Base-by-base conservation (phyloP, 2,329 filamentous ascomycete genomes). In the Neonectria ditissima region DNA sequence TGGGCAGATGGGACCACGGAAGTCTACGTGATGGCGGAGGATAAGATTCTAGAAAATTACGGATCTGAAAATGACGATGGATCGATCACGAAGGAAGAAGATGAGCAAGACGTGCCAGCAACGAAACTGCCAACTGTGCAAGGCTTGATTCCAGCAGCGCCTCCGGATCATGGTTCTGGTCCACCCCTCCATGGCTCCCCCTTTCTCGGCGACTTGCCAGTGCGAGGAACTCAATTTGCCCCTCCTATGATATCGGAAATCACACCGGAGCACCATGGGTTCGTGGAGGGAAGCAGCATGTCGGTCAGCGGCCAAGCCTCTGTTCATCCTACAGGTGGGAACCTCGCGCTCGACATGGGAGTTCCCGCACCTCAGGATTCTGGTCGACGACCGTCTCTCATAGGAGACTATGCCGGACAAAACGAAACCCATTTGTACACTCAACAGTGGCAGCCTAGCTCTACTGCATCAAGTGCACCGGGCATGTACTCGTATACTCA, bases 21-120 rank as follows among this genome's bases (percentile, higher is more conserved):
- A 43, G 78, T 87, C 18, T 83, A 80, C 54, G 83, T 88, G 47
- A 84, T 83, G 78, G 80, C 82, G 2, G 84, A 86, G 57, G 84
- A 87, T 65, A 84, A 85, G 65, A 74, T 83, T 7, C 78, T 80
- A 4, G 82, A 86, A 50, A 81, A 78, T 28, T 84, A 82, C 53
- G 71, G 77, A 14, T 84, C 82, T 1, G 84, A 86, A 20, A 82
- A 80, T 22, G 85, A 87, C 18, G 78, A 79, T 10, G 77, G 72
- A 10, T 73, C 78, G 2, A 74, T 77, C 52, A 79, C 82, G 55
- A 81, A 82, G 26, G 82, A 82, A 16, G 81, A 83, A 11, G 82
- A 82, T 3, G 78, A 80, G 1, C 76, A 80, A 22, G 77, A 80
- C 2, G 69, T 76, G 3, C 74, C 80, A 30, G 76, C 82, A 5